Evolutionary conservation across 2,329 filamentous ascomycete species (phyloP).

Genomic region (Rhexocercosporidium sp.): DNA sequence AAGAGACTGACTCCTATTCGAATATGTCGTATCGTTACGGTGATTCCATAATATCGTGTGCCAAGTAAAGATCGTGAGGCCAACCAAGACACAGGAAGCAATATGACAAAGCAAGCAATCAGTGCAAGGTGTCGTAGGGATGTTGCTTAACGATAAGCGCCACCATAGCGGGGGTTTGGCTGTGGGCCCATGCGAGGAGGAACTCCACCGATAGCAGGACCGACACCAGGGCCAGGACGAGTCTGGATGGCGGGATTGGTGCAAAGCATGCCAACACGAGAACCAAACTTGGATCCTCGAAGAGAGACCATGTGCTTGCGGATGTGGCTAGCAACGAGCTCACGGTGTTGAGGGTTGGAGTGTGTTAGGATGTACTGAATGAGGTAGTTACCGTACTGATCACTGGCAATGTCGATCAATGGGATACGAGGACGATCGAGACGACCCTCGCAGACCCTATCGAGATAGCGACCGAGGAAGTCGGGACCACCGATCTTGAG

Average conservation of each 20-base stretch:
- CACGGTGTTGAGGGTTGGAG: slow-evolving; percentile 84
- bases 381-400: slow-evolving; percentile 98
- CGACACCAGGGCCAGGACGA: slow-evolving; percentile 83
- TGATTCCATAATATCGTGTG: slow-evolving; percentile 39
- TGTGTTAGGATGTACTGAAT: slow-evolving; percentile 97
- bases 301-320: slow-evolving; percentile 99
- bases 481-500: slow-evolving; percentile 93
- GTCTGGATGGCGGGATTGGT: slow-evolving; percentile 91
- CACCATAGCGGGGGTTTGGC: slow-evolving; percentile 60
- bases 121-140: slow-evolving; percentile 27
- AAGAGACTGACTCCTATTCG: slow-evolving; percentile 35
- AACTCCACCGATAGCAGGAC: slow-evolving; percentile 64
- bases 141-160: slow-evolving; percentile 59
- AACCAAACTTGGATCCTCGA: slow-evolving; percentile 97
- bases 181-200: slow-evolving; percentile 59
- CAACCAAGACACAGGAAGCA: slow-evolving; percentile 38
- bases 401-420: slow-evolving; percentile 95
- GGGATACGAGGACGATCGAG: slow-evolving; percentile 93
- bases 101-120: slow-evolving; percentile 37
- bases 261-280: slow-evolving; percentile 97
- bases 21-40: slow-evolving; percentile 42
- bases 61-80: slow-evolving; percentile 40
- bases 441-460: slow-evolving; percentile 91
- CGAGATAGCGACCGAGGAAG: slow-evolving; percentile 90
- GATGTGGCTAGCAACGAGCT: slow-evolving; percentile 91